A percentile compares a stretch with the other conserved stretches of the same genome.
phyloP scores from a whole-genome alignment of 2,329 filamentous ascomycete genomes.

The Epichloe brachyelytri region DNA sequence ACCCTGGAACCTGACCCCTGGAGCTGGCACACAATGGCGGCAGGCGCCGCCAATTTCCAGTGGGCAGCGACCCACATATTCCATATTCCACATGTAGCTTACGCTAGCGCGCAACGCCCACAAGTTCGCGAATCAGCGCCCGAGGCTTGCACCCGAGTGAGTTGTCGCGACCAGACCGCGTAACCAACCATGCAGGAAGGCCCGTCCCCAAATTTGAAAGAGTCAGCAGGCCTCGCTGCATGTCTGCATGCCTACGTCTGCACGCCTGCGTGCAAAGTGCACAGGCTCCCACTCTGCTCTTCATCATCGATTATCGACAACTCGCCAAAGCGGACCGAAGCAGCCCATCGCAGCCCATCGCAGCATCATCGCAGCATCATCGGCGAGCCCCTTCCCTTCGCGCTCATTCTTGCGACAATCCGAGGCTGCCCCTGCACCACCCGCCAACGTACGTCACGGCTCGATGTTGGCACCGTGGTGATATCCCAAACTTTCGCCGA shows the following conservation, averaged over 20 bases:
- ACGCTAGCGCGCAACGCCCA: too few relatives aligned
- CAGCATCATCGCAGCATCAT: neutral
- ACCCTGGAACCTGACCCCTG: too few relatives aligned
- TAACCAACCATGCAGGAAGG: slow-evolving; percentile 9
- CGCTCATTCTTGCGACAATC: neutral
- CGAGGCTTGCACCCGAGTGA: too few relatives aligned
- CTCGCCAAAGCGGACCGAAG: too few relatives aligned
- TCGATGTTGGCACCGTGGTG: neutral
- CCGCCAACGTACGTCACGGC: neutral
- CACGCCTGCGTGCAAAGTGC: neutral
- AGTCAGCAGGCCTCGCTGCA: too few relatives aligned
- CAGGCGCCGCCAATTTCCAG: too few relatives aligned
- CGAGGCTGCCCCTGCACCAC: neutral
- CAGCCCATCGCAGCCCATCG: too few relatives aligned
- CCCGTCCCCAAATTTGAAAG: slow-evolving; percentile 3
- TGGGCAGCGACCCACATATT: too few relatives aligned
- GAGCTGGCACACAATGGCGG: too few relatives aligned
- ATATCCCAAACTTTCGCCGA: neutral
- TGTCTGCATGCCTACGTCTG: neutral
- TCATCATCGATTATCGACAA: neutral
- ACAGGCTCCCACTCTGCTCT: slow-evolving; percentile 1
- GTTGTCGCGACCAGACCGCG: slow-evolving; percentile 12
- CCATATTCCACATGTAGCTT: too few relatives aligned
- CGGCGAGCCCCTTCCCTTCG: neutral
- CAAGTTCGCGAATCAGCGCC: too few relatives aligned